Evolutionary conservation across 2,329 filamentous ascomycete genomes (phyloP).

Genomic region (Mariannaea sp.): DNA sequence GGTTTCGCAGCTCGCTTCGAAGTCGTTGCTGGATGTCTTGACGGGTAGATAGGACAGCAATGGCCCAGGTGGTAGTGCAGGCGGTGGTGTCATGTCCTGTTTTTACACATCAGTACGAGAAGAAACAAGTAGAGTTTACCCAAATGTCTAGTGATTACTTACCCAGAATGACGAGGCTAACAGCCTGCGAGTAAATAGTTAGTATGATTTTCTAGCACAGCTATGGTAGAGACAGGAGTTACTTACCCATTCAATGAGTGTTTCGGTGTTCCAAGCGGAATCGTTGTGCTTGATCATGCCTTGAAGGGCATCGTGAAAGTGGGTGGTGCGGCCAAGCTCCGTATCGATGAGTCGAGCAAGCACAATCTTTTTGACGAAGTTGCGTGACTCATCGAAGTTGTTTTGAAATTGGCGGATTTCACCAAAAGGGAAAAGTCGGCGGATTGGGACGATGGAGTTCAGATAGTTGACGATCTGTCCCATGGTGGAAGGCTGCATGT

Average conservation of each 20-base stretch:
- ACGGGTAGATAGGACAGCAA: slow-evolving; percentile 46
- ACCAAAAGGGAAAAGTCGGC: slow-evolving; percentile 44
- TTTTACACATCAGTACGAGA: background rate
- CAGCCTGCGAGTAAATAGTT: slow-evolving; percentile 44
- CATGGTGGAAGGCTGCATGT: slow-evolving; percentile 34
- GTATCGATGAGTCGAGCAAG: background rate
- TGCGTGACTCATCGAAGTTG: slow-evolving; percentile 38
- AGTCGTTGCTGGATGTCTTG: slow-evolving; percentile 46
- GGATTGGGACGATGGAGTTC: slow-evolving; percentile 43
- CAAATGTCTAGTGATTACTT: background rate
- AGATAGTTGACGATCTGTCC: slow-evolving; percentile 40
- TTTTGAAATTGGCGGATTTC: slow-evolving; percentile 44
- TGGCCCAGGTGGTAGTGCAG: slow-evolving; percentile 48
- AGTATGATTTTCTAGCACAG: slow-evolving; percentile 16
- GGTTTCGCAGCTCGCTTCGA: slow-evolving; percentile 43
- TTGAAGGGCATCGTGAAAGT: slow-evolving; percentile 36
- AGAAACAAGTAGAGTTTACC: background rate
- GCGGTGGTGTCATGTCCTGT: slow-evolving; percentile 51
- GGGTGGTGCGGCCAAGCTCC: background rate
- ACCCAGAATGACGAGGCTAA: slow-evolving; percentile 51
- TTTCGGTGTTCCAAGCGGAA: slow-evolving; percentile 30
- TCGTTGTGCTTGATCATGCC: slow-evolving; percentile 42
- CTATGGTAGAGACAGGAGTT: background rate
- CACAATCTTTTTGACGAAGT: slow-evolving; percentile 36
- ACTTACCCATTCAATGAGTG: slow-evolving; percentile 39